Conservation (phyloP, 805 yeast genomes). For the Scheffersomyces amazonensis region DNA sequence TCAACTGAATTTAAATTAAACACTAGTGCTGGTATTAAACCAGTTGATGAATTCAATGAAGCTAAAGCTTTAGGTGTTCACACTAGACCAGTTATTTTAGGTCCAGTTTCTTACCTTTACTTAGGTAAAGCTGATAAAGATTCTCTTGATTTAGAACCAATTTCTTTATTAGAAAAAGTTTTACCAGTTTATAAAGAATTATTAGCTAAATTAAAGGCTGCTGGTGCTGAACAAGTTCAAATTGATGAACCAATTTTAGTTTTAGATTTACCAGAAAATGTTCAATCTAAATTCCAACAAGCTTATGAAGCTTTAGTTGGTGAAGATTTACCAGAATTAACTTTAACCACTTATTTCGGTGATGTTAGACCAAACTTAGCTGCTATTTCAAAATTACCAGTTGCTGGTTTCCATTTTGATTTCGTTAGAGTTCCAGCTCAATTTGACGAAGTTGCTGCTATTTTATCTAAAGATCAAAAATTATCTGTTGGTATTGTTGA, state of each 20-base stretch:
- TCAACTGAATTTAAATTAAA: conserved; percentile 93
- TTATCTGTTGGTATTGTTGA: conserved; percentile 96
- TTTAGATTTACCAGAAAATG: conserved; percentile 82
- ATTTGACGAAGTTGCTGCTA: conserved; percentile 73
- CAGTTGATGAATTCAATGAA: conserved; percentile 96
- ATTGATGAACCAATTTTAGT: conserved; percentile 97
- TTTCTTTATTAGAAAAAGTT: conserved; percentile 81
- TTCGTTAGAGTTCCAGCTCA: conserved; percentile 96
- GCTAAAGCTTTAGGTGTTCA: conserved; percentile 94
- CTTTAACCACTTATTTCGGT: conserved; percentile 94
- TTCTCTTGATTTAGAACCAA: conserved; percentile 91
- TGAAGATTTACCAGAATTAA: conserved; percentile 69
- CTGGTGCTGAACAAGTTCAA: conserved; percentile 95
- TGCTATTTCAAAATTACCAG: conserved; percentile 88
- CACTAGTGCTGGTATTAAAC: conserved; percentile 71
- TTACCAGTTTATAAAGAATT: conserved; percentile 92
- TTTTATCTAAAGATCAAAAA: conserved; percentile 67
- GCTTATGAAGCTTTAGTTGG: conserved; percentile 78
- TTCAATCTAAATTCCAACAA: conserved; percentile 81
- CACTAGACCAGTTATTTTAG: conserved; percentile 96
- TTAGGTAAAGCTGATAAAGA: conserved; percentile 99
- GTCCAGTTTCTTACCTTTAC: conserved; percentile 93
- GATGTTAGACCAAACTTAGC: conserved; percentile 95
- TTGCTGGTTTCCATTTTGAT: conserved; percentile 94
- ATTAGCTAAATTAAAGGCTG: conserved; percentile 80